phyloP scores from a whole-genome alignment of 2,329 filamentous ascomycete species.

The Gyromitra esculenta region DNA sequence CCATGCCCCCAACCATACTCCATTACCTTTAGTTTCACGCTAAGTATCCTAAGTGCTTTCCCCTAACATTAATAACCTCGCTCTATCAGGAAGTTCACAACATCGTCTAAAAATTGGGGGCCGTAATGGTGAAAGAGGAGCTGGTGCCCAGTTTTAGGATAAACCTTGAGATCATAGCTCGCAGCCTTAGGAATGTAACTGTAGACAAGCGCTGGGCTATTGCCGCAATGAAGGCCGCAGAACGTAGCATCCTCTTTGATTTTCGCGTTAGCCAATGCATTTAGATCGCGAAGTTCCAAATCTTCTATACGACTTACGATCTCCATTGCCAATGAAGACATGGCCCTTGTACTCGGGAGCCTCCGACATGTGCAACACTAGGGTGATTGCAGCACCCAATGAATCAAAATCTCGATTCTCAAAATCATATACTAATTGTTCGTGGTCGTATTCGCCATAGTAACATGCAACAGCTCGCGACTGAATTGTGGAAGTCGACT shows the following conservation, averaged over 20 bases:
- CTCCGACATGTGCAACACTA: conserved; percentile 14
- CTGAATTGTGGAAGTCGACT: conserved; percentile 17
- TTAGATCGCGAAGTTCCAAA: not conserved
- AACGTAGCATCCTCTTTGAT: conserved; percentile 15
- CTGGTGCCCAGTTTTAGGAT: conserved; percentile 11
- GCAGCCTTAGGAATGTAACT: conserved; percentile 20
- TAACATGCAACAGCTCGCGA: conserved; percentile 26
- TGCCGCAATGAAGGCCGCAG: conserved; percentile 12
- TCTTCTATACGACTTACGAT: conserved; percentile 7
- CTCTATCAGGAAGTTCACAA: not conserved
- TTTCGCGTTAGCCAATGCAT: not conserved
- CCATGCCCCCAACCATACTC: not conserved
- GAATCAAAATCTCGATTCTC: conserved; percentile 18
- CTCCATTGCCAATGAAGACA: conserved; percentile 23
- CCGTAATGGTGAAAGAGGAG: conserved; percentile 27
- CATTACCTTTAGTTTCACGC: not conserved
- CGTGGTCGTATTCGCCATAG: conserved; percentile 2
- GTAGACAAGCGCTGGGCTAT: conserved; percentile 7
- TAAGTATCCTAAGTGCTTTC: not conserved
- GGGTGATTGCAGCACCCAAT: conserved; percentile 21
- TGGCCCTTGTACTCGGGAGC: conserved; percentile 17
- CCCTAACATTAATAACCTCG: conserved; percentile 11
- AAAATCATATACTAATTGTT: conserved; percentile 18
- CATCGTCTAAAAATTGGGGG: conserved; percentile 18
- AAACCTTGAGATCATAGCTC: conserved; percentile 25